These are phyloP conservation scores for Teratosphaeria viscida DNA, from an alignment of 2,329 filamentous ascomycete species.

Conservation along the genomic window DNA sequence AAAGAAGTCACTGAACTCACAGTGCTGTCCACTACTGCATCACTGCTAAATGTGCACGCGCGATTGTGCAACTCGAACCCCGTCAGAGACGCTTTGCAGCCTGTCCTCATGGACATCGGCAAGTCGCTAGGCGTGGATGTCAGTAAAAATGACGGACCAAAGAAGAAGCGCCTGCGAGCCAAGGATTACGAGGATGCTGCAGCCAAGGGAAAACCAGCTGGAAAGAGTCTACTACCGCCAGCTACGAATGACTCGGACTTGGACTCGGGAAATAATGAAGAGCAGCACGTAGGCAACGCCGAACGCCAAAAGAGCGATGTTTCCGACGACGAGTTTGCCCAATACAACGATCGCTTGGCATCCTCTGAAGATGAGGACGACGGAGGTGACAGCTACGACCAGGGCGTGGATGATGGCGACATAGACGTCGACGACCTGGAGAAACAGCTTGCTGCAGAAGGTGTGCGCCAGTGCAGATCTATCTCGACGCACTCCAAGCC, in stretches of 20 bases:
- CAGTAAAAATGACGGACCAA: constrained; percentile 4
- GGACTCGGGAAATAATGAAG: constrained; percentile 1
- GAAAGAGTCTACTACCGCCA: constrained; percentile 4
- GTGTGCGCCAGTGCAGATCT: constrained; percentile 6
- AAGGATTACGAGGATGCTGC: constrained; percentile 14
- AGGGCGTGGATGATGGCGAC: background rate
- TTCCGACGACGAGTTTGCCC: constrained; percentile 26
- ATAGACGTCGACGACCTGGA: constrained; percentile 17
- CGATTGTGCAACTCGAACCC: constrained; percentile 50
- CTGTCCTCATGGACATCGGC: constrained; percentile 34
- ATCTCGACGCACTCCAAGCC: background rate
- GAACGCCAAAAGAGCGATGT: constrained; percentile 8
- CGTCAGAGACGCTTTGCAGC: constrained; percentile 44
- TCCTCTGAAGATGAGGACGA: constrained; percentile 26
- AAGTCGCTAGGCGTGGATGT: constrained; percentile 26
- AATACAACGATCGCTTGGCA: constrained; percentile 31
- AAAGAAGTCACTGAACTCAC: constrained; percentile 28
- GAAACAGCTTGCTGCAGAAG: constrained; percentile 15
- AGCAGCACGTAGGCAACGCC: background rate
- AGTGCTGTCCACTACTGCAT: constrained; percentile 31
- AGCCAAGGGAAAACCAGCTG: constrained; percentile 3
- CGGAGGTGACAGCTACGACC: constrained; percentile 21
- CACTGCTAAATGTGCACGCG: constrained; percentile 48
- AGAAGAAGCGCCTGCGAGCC: constrained; percentile 19
- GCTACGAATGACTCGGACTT: constrained; percentile 6